Base-by-base conservation (phyloP, 2,329 filamentous ascomycete genomes). In the Aureobasidium sp. region DNA sequence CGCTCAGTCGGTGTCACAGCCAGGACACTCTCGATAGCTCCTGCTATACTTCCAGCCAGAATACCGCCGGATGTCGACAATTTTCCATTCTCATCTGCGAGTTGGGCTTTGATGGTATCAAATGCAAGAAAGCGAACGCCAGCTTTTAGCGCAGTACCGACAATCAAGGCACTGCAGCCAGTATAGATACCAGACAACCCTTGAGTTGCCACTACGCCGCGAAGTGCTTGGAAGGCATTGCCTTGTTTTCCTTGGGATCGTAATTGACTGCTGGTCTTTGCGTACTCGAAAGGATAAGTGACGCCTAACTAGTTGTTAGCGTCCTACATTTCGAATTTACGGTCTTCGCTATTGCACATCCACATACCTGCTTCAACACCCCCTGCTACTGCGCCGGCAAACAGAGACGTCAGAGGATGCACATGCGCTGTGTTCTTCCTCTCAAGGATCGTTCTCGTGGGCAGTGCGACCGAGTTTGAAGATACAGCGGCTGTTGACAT, bases 321-420 rank as follows among this genome's bases (percentile, higher is more conserved):
- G 10, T 21, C n/a, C 10, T 42, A 42, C n/a, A 10, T n/a, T 21
- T 21, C 9, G 39, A 10, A 10, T 21, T 10, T 21, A 7, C 39
- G 11, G 21, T n/a, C 39, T 21, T 14, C 21, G n/a, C 16, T 42
- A 7, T 21, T 21, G 39, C 39, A 42, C 11, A 10, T 4, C 2
- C 2, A 42, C n/a, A 21, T 16, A 42, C 39, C 73, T 5, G 81
- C 80, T 68, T 84, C 81, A 8, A 81, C 72, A n/a, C 74, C 79
- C 13, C 81, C 82, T 6, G 80, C 82, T 11, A 81, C 66, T 21
- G 77, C 80, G 29, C 81, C 81, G 1, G 81, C 73, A 16, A 80
- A 65, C 1, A 83, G 41, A 8, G 53, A 57, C 9, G 41, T 37
- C 7, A 57, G 53, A 36, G 53, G 53, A 37, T 69, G 0, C 80